Percentiles rank a stretch among this genome's conserved stretches.
These are phyloP conservation scores for Trichoderma pleuroti DNA, from an alignment of 2,329 filamentous ascomycete genomes.

Conservation along the genomic window DNA sequence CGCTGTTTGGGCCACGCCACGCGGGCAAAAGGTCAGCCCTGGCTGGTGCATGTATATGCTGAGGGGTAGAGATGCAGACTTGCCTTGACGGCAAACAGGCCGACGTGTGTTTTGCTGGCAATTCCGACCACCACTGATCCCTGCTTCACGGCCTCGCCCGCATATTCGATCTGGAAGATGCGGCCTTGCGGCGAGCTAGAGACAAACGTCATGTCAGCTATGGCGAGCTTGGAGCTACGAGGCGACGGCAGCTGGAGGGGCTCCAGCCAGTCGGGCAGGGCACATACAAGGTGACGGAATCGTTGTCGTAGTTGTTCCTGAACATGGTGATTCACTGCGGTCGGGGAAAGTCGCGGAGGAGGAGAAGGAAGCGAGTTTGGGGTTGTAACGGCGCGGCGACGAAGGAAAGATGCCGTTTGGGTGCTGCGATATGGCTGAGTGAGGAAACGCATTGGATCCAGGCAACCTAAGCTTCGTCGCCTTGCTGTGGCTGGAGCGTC, in stretches of 20 bases:
- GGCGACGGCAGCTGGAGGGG: background rate
- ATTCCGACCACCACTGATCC: slow-evolving; percentile 96
- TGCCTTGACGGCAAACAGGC: slow-evolving; percentile 95
- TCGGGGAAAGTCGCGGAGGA: slow-evolving; percentile 10
- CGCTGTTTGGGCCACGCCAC: slow-evolving; percentile 54
- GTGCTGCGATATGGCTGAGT: slow-evolving; percentile 6
- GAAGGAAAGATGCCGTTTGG: slow-evolving; percentile 6
- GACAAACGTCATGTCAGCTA: slow-evolving; percentile 5
- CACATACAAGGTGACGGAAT: slow-evolving; percentile 96
- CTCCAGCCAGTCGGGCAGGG: slow-evolving; percentile 19
- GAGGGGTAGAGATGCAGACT: slow-evolving; percentile 20
- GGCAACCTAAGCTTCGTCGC: slow-evolving; percentile 39
- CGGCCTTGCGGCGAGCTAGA: slow-evolving; percentile 92
- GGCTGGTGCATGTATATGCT: background rate
- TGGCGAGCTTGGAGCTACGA: slow-evolving; percentile 21
- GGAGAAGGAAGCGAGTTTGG: background rate
- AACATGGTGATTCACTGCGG: slow-evolving; percentile 68
- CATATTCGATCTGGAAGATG: slow-evolving; percentile 99
- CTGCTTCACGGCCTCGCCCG: slow-evolving; percentile 97
- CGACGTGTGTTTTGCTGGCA: slow-evolving; percentile 96
- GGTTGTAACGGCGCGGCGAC: slow-evolving; percentile 15
- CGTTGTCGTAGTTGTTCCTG: slow-evolving; percentile 99
- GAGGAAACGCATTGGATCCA: slow-evolving; percentile 25
- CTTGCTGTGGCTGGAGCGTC: slow-evolving; percentile 22
- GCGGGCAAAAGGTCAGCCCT: slow-evolving; percentile 9